phyloP scores from a whole-genome alignment of 1,139 yeast genomes.

The Kurtzmaniella quercitrusa region DNA sequence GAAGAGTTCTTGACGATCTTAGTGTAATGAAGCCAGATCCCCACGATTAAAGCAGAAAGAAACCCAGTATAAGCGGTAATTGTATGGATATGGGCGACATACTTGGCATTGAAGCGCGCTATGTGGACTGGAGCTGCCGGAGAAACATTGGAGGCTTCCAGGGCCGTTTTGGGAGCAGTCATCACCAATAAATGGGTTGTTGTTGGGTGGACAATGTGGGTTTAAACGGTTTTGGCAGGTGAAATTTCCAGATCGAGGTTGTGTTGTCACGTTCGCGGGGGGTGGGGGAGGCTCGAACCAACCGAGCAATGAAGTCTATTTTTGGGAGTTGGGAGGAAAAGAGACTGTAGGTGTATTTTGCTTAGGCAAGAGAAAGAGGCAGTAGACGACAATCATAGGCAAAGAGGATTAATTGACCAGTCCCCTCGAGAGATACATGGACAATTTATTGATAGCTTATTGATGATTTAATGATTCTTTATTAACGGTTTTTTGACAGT shows the following conservation, averaged over 20 bases:
- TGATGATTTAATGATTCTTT: no score
- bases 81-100: constrained; percentile 68
- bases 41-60: constrained; percentile 66
- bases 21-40: constrained; percentile 69
- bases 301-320: no score
- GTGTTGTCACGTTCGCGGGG: background rate
- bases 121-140: constrained; percentile 2
- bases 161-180: constrained; percentile 3
- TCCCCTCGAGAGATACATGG: no score
- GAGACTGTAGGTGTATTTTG: no score
- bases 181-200: constrained; percentile 8
- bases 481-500: no score
- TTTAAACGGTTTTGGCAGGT: background rate
- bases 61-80: constrained; percentile 70
- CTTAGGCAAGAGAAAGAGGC: no score
- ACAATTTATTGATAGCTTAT: no score
- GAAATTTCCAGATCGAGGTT: background rate
- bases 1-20: constrained; percentile 85
- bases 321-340: background rate
- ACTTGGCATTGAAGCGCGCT: constrained; percentile 50
- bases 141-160: background rate
- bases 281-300: background rate
- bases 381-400: no score
- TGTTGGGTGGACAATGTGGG: background rate
- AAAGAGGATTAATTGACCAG: no score